phyloP scores from a whole-genome alignment of 2,329 filamentous ascomycete genomes.

The Xylariales sp. region DNA sequence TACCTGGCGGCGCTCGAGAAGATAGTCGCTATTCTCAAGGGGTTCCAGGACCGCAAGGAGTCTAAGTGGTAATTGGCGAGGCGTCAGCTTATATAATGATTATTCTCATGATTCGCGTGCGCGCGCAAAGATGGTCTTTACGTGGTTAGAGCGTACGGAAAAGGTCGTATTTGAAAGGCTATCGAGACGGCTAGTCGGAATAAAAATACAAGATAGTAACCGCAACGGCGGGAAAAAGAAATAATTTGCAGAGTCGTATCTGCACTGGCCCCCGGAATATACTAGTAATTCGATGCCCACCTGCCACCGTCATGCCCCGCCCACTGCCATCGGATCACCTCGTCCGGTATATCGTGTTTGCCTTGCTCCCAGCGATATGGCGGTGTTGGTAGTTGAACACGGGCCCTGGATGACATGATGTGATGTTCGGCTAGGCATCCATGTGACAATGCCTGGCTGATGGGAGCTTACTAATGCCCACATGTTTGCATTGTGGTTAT shows the following conservation, averaged over 20 bases:
- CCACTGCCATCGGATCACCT: not conserved
- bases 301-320: not conserved
- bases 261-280: not conserved
- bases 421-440: not conserved
- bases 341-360: not conserved
- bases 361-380: not conserved
- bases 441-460: not conserved
- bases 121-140: constrained; percentile 10
- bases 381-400: not conserved
- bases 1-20: constrained; percentile 85
- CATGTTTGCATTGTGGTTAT: constrained; percentile 1
- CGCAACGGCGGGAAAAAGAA: not conserved
- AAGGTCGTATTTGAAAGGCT: constrained; percentile 1
- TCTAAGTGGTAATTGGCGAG: constrained; percentile 65
- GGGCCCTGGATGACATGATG: not conserved
- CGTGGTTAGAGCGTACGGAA: constrained; percentile 15
- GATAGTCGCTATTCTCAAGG: constrained; percentile 79
- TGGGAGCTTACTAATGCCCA: not conserved
- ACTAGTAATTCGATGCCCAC: constrained; percentile 6
- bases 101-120: not conserved
- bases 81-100: not conserved
- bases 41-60: constrained; percentile 66
- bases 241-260: not conserved
- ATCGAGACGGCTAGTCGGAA: constrained; percentile 2
- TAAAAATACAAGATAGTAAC: not conserved